A percentile compares a stretch with the other conserved stretches of the same genome.
These are phyloP conservation scores for Calonectria pseudoreteaudii DNA, from an alignment of 2,329 filamentous ascomycete species.

Conservation along the genomic window DNA sequence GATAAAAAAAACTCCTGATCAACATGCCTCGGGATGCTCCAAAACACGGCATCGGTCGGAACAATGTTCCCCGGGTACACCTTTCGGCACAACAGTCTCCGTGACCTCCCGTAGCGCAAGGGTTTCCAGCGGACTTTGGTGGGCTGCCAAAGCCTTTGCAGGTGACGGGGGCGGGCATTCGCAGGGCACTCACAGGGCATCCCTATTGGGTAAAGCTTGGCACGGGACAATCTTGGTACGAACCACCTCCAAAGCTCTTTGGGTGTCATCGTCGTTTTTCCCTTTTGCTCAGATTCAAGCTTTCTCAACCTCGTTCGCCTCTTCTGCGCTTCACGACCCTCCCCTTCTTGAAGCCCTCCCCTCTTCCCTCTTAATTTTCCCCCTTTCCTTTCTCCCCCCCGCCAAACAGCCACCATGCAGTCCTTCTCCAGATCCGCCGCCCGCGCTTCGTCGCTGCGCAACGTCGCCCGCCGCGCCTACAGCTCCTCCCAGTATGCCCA, in stretches of 20 bases:
- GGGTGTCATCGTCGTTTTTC: constrained; percentile 44
- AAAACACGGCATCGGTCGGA: constrained; percentile 35
- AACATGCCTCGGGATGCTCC: constrained; percentile 2
- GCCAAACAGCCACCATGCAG: constrained; percentile 75
- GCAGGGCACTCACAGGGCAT: constrained; percentile 26
- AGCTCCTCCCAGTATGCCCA: constrained; percentile 79
- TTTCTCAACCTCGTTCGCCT: constrained; percentile 12
- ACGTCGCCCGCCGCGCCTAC: constrained; percentile 76
- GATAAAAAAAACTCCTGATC: background rate
- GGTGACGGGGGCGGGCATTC: constrained; percentile 18
- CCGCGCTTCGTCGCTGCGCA: constrained; percentile 77
- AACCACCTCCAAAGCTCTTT: constrained; percentile 41
- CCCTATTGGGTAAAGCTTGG: constrained; percentile 41
- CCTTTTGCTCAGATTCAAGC: constrained; percentile 30
- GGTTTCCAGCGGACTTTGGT: constrained; percentile 11
- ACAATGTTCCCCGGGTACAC: constrained; percentile 34
- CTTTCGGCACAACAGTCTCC: constrained; percentile 41
- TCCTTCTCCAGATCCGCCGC: constrained; percentile 78
- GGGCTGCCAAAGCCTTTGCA: constrained; percentile 17
- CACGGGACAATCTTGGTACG: constrained; percentile 48
- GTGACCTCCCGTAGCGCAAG: constrained; percentile 44
- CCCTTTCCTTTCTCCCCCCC: constrained; percentile 23
- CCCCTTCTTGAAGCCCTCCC: constrained; percentile 15
- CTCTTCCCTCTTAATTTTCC: constrained; percentile 26
- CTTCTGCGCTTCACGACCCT: constrained; percentile 25